Evolutionary conservation across 768 basidiomycete genomes (phyloP), one percentile per base, ranked within the genome.

Genomic region (Hemileccinum rubropunctum): DNA sequence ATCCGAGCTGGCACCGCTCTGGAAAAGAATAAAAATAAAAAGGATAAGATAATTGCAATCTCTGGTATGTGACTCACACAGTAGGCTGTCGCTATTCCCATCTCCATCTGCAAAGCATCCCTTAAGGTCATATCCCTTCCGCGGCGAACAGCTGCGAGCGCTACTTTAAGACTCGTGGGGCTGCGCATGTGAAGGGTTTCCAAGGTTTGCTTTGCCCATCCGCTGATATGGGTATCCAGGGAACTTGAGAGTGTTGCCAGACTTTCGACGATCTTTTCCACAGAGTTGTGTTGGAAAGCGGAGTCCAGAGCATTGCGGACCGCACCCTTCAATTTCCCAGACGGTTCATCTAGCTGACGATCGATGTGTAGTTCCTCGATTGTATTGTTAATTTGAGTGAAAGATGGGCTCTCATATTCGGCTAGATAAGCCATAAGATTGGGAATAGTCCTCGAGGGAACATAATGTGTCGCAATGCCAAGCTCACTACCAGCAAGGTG

Each of bases 401-500:
- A 60, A 46, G 71, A 58, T 18, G 68, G 63, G 37, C 59, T 49
- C 59, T 69, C 58, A 50, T 66, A 68, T 50, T 68, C 70, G 15
- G 83, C 77, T 47, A 98, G 72, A 50, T 83, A 79, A 47, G 83
- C 76, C 36, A 91, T 73, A 42, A 98, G 79, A 36, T 76, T 75
- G 14, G 88, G 82, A 33, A 97, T 73, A 34, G 86, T 78, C 47
- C 84, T 74, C 14, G 90, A 86, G 10, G 91, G 83, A 46, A 98
- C 80, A 61, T 78, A 98, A 68, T 99, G 97, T 2, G 97, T 98
- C 4, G 95, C 95, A 60, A 98, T 78, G 28, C 97, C 95, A 60
- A 85, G 82, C 55, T 94, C 92, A 61, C 93, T 95, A 62, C 47
- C 52, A 28, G 14, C 34, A 47, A 35, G 14, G 46, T 57, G 42